Conservation (phyloP, 1,139 yeast genomes). For the Magnusiomyces ingens region DNA sequence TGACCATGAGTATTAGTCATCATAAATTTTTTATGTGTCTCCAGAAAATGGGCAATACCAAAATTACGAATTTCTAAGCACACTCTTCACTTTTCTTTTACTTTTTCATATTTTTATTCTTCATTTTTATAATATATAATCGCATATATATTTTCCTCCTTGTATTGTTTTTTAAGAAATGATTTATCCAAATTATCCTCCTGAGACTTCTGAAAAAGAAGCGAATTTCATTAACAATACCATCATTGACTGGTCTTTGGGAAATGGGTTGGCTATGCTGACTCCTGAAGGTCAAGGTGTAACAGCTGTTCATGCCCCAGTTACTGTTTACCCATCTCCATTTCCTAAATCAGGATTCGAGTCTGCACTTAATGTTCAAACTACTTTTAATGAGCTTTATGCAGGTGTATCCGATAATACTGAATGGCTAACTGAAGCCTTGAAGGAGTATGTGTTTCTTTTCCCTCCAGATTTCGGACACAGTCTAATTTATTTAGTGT, state of each 20-base stretch:
- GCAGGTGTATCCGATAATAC: constrained; percentile 51
- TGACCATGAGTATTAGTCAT: too few relatives aligned
- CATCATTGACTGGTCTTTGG: constrained; percentile 66
- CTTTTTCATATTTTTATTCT: not conserved
- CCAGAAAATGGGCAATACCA: too few relatives aligned
- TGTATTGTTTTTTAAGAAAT: constrained; percentile 12
- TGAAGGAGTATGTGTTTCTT: constrained; percentile 37
- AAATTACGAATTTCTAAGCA: too few relatives aligned
- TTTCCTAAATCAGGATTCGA: constrained; percentile 63
- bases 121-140: not conserved
- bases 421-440: constrained; percentile 55
- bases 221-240: constrained; percentile 15
- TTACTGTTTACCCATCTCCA: constrained; percentile 86
- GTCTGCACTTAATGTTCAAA: constrained; percentile 63
- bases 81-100: not conserved
- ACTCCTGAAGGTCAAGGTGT: constrained; percentile 42
- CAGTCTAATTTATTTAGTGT: constrained; percentile 33
- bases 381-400: constrained; percentile 64
- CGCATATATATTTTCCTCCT: not conserved
- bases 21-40: too few relatives aligned
- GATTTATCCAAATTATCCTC: constrained; percentile 15
- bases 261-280: constrained; percentile 74
- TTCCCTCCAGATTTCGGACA: not conserved
- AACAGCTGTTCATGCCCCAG: constrained; percentile 68
- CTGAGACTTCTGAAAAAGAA: constrained; percentile 9